Conservation (phyloP, 176 grass and related monocot species). For the Aegilops bicornis region DNA sequence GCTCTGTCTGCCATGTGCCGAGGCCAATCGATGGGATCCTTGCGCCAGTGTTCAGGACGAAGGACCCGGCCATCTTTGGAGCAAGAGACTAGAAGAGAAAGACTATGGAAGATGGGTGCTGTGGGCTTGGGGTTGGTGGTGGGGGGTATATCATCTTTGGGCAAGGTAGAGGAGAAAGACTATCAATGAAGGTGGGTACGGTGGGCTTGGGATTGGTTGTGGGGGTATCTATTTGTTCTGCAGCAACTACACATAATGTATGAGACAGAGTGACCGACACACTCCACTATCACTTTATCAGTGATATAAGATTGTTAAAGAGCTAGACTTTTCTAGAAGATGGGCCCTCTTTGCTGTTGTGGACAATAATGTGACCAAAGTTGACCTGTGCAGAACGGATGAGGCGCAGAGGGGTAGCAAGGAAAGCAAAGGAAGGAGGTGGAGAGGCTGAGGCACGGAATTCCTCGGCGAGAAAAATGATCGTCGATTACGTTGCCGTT, state of each 20-base stretch:
- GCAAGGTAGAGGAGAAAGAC: neutral
- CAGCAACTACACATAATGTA: neutral
- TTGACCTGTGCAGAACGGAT: neutral
- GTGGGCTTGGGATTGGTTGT: neutral
- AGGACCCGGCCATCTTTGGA: constrained; percentile 27
- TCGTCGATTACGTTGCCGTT: too few species aligned
- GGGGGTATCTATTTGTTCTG: neutral
- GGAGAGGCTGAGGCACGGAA: too few species aligned
- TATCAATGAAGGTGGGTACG: neutral
- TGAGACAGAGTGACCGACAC: neutral
- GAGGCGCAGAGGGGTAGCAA: too few species aligned
- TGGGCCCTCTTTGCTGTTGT: neutral
- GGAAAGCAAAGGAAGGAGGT: too few species aligned
- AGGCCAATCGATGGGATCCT: constrained; percentile 57
- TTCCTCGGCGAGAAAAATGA: too few species aligned
- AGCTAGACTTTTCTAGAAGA: neutral
- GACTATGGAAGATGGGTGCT: neutral
- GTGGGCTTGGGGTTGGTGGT: neutral
- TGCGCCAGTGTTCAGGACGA: constrained; percentile 52
- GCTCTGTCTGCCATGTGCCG: constrained; percentile 41
- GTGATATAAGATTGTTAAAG: neutral
- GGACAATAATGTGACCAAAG: neutral
- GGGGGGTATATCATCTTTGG: neutral
- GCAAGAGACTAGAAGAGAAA: neutral
- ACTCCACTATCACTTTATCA: neutral